Evolutionary conservation across 805 yeast genomes (phyloP), one percentile per base, ranked within the genome.

Genomic region (Starmerella sirachaensis): DNA sequence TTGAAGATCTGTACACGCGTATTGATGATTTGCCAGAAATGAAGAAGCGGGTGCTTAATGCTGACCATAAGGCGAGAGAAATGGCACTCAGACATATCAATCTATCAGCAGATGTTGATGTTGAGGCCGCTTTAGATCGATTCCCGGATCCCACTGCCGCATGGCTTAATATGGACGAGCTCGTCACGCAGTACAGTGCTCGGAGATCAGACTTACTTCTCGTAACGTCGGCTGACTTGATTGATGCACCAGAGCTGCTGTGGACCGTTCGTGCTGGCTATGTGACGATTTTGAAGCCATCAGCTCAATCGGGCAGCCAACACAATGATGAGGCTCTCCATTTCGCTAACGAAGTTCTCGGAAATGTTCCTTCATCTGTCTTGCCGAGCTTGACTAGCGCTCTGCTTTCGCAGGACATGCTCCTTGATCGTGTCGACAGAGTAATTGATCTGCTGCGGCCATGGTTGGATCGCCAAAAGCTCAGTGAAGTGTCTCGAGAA

Each of bases 121-220:
- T 20, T 5, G 13, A 30, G 11, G 13, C 23, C 14, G n/a, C 12
- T 4, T 16, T 33, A 6, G 20, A 26, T 12, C 14, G 9, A 11
- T 30, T 10, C 18, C 14, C 35, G 5, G 61, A 62, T 27, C 44
- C 66, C n/a, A 57, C 60, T 33, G 66, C 66, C 21, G 76, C 76
- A 48, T 76, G 93, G 80, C 62, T 69, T 23, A 73, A 77, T 42
- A 69, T 86, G 40, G 78, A 75, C 41, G 66, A 81, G 2, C 62
- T 85, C 18, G 77, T 93, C 53, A 71, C 69, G 39, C 94, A 85
- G 50, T 64, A 80, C 37, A 69, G 68, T 41, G 77, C 70, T 41
- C 66, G 68, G 32, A 64, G 74, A 14, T 66, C 68, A 41, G 91
- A 81, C 50, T 66, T 78, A 0, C 62, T 82, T 26, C 61, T 74